Base-by-base conservation (phyloP, 345 rosid genomes). In the Hevea brasiliensis region DNA sequence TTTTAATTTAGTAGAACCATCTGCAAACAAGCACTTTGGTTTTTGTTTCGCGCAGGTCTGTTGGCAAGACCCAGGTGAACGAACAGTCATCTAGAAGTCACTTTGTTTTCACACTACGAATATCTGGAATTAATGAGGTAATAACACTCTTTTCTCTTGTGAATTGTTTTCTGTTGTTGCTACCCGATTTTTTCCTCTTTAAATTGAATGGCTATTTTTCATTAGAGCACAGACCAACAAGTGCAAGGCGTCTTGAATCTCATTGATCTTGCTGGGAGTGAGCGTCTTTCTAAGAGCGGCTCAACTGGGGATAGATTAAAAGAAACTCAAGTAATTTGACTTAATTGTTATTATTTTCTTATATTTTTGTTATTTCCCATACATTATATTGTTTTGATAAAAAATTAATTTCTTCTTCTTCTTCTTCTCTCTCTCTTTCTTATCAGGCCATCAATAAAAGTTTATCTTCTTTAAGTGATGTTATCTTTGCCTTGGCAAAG, bases 11-110 rank as follows among this genome's bases (percentile, higher is more conserved):
- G 53, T 68, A 4, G 63, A 74, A 42, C 11, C 29, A 54, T 37
- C 64, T 27, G 8, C 13, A 64, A 27, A 47, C 20, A 47, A 44
- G 27, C 53, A 54, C n/a, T 65, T 37, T 60, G 70, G 63, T 70
- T 51, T 58, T 18, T 51, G 48, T 41, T 61, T 66, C 47, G 44
- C 69, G 24, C 84, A 95, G 99, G 84, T 89, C 99, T 20, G 97
- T 95, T 20, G 99, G 98, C 76, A 95, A 89, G 82, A 95, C 99
- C 0, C 94, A 90, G 53, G 87, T 95, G 96, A 95, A 95, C 2
- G 99, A 92, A 77, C 98, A 95, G 58, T 95, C 99, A 55, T 95
- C 99, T 10, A 89, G 98, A 86, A 92, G 99, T 80, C 99, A 95
- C 74, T 89, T 92, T 26, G 96, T 95, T 77, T 95, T 95, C 89